Evolutionary conservation across 1,284 basidiomycete species (phyloP).

Genomic region (Mycena citricolor): DNA sequence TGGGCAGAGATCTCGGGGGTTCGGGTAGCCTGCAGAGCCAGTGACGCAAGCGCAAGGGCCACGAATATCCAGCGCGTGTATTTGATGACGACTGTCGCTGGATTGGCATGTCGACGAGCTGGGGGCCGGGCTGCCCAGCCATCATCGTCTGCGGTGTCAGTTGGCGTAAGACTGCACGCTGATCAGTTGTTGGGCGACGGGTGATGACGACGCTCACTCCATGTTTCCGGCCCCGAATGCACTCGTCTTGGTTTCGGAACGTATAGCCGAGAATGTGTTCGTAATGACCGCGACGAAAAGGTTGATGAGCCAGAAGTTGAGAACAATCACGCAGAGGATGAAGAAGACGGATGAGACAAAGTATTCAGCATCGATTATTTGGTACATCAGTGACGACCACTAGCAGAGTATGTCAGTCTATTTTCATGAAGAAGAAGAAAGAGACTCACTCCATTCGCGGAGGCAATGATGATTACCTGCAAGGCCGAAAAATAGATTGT

Average conservation of each 20-base stretch:
- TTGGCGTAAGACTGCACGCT: constrained; percentile 37
- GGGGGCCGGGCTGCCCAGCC: constrained; percentile 55
- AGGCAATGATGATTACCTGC: constrained; percentile 86
- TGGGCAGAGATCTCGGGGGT: constrained; percentile 42
- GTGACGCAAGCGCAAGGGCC: constrained; percentile 66
- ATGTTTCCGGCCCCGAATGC: constrained; percentile 86
- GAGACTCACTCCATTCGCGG: constrained; percentile 66
- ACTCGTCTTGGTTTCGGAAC: constrained; percentile 86
- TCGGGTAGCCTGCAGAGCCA: constrained; percentile 79
- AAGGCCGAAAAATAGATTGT: constrained; percentile 82
- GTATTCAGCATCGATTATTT: constrained; percentile 90
- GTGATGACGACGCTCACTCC: constrained; percentile 43
- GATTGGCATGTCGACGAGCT: constrained; percentile 42
- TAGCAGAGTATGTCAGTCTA: constrained; percentile 30
- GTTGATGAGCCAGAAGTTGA: constrained; percentile 95
- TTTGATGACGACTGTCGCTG: constrained; percentile 55
- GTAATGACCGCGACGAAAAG: constrained; percentile 96
- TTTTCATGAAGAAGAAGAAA: background rate
- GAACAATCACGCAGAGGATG: constrained; percentile 78
- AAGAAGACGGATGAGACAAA: constrained; percentile 88
- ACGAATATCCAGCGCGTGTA: constrained; percentile 78
- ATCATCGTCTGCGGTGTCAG: constrained; percentile 54
- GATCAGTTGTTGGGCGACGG: constrained; percentile 4
- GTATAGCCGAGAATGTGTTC: constrained; percentile 90
- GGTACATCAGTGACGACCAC: constrained; percentile 87